Conservation (phyloP, 2,329 filamentous ascomycete species). For the Colletotrichum shisoi region DNA sequence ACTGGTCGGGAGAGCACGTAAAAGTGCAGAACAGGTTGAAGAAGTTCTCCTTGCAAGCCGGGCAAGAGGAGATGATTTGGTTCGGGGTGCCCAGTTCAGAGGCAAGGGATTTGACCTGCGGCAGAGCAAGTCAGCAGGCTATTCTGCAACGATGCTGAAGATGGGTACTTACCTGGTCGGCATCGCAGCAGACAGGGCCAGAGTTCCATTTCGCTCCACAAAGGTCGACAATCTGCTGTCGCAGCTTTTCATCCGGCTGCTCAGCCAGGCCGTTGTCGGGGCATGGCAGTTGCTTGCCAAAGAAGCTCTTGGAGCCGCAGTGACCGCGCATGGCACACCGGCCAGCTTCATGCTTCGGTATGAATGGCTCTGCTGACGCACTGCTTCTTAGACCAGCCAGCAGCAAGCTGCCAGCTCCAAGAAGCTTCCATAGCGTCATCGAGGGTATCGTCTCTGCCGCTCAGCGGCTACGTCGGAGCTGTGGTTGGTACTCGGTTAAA, state of each 20-base stretch:
- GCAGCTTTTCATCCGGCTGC: conserved; percentile 73
- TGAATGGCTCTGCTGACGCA: conserved; percentile 48
- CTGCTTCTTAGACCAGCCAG: conserved; percentile 41
- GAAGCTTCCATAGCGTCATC: conserved; percentile 40
- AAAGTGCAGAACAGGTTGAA: conserved; percentile 98
- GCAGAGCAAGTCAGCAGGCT: conserved; percentile 1
- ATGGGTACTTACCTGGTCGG: conserved; percentile 70
- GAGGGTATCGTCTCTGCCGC: conserved; percentile 29
- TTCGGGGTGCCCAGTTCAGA: conserved; percentile 87
- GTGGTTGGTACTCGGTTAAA: not conserved
- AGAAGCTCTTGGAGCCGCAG: conserved; percentile 89
- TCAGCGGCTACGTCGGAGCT: conserved; percentile 26
- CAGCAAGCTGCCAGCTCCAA: conserved; percentile 47
- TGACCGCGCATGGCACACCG: conserved; percentile 90
- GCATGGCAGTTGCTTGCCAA: conserved; percentile 88
- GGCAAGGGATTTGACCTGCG: conserved; percentile 77
- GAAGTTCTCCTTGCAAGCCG: conserved; percentile 97
- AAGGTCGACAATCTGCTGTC: conserved; percentile 80
- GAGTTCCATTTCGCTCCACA: conserved; percentile 88
- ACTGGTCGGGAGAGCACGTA: conserved; percentile 96
- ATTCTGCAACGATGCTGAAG: not conserved
- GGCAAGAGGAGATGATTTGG: conserved; percentile 89
- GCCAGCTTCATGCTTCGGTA: conserved; percentile 80
- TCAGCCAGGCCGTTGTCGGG: conserved; percentile 86
- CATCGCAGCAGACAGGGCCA: conserved; percentile 83